Percentiles rank a stretch among this genome's conserved stretches.
Evolutionary conservation across 805 yeast genomes (phyloP).

Genomic region (Jamesozyma hellenica): DNA sequence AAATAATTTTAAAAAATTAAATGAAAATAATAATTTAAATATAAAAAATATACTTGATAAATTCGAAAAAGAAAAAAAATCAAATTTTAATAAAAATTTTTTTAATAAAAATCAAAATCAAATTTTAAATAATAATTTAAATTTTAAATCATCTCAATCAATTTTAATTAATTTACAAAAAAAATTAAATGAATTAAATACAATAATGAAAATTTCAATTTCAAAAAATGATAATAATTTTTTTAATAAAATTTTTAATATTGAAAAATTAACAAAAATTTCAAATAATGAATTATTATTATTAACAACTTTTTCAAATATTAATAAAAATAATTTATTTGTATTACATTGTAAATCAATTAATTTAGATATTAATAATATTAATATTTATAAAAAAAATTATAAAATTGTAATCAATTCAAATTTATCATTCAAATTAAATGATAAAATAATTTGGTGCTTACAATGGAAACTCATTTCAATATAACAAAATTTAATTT

Average conservation of each 20-base stretch:
- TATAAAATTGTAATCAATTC: slow-evolving; percentile 6
- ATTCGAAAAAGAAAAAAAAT: too few species aligned
- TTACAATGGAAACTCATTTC: slow-evolving; percentile 8
- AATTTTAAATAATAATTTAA: too few species aligned
- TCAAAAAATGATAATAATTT: neutral
- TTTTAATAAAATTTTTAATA: slow-evolving; percentile 2
- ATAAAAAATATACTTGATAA: too few species aligned
- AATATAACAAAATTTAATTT: neutral
- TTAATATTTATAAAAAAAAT: neutral
- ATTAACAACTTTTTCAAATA: neutral
- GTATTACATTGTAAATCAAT: neutral
- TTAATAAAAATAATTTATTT: neutral
- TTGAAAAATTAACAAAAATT: neutral
- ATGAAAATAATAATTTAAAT: too few species aligned
- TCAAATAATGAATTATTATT: slow-evolving; percentile 1
- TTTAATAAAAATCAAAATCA: too few species aligned
- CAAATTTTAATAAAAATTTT: too few species aligned
- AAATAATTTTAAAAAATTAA: too few species aligned
- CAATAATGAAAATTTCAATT: neutral
- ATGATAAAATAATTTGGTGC: slow-evolving; percentile 6
- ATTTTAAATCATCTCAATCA: too few species aligned
- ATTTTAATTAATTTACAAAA: neutral
- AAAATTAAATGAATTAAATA: neutral
- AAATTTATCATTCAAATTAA: slow-evolving; percentile 1
- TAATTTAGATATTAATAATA: neutral